These are phyloP conservation scores for Cinnamomum chago DNA, from an alignment of 164 flowering plant genomes.

Conservation along the genomic window DNA sequence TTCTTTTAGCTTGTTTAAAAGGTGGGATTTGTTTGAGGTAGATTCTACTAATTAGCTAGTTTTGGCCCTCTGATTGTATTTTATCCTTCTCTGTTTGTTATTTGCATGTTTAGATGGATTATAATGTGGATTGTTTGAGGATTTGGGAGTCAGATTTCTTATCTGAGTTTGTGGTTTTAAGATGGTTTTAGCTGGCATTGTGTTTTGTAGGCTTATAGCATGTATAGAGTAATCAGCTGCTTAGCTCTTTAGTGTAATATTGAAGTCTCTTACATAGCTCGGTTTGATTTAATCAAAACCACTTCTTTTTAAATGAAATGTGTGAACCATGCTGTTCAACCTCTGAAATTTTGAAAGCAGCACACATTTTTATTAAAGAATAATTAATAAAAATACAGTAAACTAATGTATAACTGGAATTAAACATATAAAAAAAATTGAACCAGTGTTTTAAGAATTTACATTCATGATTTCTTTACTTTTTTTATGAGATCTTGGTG, in stretches of 20 bases:
- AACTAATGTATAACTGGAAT: too few relatives aligned
- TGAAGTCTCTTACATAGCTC: background rate
- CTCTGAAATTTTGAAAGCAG: too few relatives aligned
- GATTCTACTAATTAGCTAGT: slow-evolving; percentile 8
- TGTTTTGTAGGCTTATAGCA: background rate
- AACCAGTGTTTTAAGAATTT: too few relatives aligned
- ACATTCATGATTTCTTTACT: too few relatives aligned
- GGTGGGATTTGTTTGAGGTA: slow-evolving; percentile 4
- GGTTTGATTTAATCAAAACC: too few relatives aligned
- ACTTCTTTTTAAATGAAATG: too few relatives aligned
- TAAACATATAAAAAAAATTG: too few relatives aligned
- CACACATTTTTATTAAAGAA: too few relatives aligned
- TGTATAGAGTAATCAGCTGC: background rate
- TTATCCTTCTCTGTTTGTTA: background rate
- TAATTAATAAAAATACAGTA: too few relatives aligned
- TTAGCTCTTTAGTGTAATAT: background rate
- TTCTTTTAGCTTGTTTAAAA: slow-evolving; percentile 3
- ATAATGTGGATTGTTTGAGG: slow-evolving; percentile 4
- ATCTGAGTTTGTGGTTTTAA: background rate
- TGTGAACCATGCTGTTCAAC: too few relatives aligned
- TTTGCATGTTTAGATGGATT: slow-evolving; percentile 2
- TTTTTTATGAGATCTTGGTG: too few relatives aligned
- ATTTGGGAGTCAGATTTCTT: background rate
- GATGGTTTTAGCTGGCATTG: background rate
- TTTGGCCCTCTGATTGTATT: background rate